Evolutionary conservation across 208 protist species (phyloP).

Genomic region (Wallacemonas sp.): DNA sequence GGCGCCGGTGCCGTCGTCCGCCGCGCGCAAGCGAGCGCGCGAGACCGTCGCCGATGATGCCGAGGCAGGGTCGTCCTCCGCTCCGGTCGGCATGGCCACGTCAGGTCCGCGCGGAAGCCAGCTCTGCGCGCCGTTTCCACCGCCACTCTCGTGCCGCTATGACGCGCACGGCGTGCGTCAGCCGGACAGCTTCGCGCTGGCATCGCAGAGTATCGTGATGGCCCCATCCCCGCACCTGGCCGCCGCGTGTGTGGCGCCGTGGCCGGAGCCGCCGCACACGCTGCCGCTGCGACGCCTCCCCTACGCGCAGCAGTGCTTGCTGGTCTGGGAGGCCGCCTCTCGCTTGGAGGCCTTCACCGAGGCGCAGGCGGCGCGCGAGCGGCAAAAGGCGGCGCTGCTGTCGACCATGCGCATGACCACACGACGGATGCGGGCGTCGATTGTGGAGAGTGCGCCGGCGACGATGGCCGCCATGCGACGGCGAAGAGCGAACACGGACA

Average conservation of each 20-base stretch:
- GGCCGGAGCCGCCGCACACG: constrained; percentile 7
- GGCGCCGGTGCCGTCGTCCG: constrained; percentile 12
- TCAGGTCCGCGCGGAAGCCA: too few relatives aligned
- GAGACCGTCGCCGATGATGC: too few relatives aligned
- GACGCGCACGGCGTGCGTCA: not conserved
- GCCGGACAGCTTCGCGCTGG: not conserved
- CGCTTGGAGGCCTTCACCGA: constrained; percentile 35
- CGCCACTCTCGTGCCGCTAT: constrained; percentile 5
- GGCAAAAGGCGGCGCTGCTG: constrained; percentile 17
- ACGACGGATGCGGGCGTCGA: constrained; percentile 37
- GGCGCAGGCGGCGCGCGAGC: constrained; percentile 21
- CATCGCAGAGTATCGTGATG: not conserved
- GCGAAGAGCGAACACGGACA: not conserved
- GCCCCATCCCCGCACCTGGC: not conserved
- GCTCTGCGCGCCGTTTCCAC: too few relatives aligned
- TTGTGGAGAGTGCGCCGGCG: constrained; percentile 21
- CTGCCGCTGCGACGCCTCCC: constrained; percentile 36
- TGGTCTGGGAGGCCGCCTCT: constrained; percentile 65
- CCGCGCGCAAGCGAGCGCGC: not conserved
- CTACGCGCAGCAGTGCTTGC: constrained; percentile 77
- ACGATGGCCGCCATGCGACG: not conserved
- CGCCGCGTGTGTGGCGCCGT: not conserved
- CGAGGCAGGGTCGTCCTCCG: too few relatives aligned
- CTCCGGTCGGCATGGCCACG: too few relatives aligned
- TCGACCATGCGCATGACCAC: constrained; percentile 38